These are phyloP conservation scores for Nicotiana knightiana DNA, from an alignment of 257 asterid species.

Conservation along the genomic window DNA sequence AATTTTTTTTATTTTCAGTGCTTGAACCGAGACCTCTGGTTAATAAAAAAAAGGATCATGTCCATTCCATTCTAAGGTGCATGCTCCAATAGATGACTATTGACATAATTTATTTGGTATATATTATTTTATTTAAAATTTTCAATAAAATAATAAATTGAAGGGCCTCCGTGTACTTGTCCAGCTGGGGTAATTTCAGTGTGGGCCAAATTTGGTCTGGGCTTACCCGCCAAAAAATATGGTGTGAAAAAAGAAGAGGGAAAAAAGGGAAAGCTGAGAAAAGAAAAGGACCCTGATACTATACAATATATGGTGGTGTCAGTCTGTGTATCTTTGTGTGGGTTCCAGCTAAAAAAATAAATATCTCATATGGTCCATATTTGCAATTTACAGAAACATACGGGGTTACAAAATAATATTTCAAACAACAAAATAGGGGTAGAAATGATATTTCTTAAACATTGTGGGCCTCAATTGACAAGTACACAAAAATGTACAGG, in stretches of 20 bases:
- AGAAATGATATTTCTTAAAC: background rate
- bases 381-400: background rate
- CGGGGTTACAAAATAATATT: background rate
- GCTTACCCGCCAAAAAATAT: constrained; percentile 2
- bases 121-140: background rate
- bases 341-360: background rate
- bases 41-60: no score
- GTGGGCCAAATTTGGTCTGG: background rate
- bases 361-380: background rate
- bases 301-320: background rate
- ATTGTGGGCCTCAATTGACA: background rate
- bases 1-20: no score
- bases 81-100: background rate
- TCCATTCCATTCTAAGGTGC: no score
- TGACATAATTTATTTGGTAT: background rate
- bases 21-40: no score
- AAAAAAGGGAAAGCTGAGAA: background rate
- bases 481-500: background rate
- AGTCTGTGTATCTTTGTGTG: background rate
- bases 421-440: background rate
- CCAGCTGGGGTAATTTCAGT: background rate
- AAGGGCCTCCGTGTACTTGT: background rate
- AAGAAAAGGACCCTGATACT: background rate
- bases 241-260: background rate
- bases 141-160: background rate